Base-by-base conservation (phyloP, 2,329 filamentous ascomycete species). In the Samsoniella hepiali region DNA sequence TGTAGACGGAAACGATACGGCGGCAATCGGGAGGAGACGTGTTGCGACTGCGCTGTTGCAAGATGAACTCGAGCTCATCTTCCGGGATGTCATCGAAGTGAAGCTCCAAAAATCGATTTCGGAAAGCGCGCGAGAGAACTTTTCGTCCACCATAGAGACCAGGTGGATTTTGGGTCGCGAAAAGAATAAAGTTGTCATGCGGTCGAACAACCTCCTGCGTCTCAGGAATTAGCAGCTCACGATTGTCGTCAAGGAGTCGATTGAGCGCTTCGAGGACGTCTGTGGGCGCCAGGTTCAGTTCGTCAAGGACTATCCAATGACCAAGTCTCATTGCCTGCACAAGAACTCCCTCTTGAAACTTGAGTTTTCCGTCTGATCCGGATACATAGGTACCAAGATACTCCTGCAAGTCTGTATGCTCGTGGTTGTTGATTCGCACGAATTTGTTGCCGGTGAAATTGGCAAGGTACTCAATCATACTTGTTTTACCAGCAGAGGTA, bases 381-480 rank as follows among this genome's bases (percentile, higher is more conserved):
- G 95, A 97, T 1, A 97, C 82, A 69, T 99, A 99, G 0, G 93
- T 96, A 22, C 95, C 95, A 6, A 99, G 80, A 71, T 99, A 99
- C 73, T 99, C 96, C 75, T 99, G 95, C 44, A 99, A 80, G 74
- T 99, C 95, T 0, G 95, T 99, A 72, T 99, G 95, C 73, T 99
- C 96, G 76, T 99, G 95, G 69, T 99, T 99, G 78, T 99, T 99
- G 81, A 99, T 99, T 65, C 95, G 88, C 50, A 99, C 93, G 72
- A 98, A 99, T 72, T 91, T 95, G 74, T 99, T 97, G 3, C 96
- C 95, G 36, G 93, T 98, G 62, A 91, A 90, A 71, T 96, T 95
- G n/a, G 96, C 94, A 44, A 99, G 83, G 73, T 97, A 97, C 76
- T 98, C 94, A 49, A 99, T 96, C 95, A 99, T 99, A 76, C 94